phyloP scores from a whole-genome alignment of 164 flowering plant genomes.

The Amborella trichopoda region DNA sequence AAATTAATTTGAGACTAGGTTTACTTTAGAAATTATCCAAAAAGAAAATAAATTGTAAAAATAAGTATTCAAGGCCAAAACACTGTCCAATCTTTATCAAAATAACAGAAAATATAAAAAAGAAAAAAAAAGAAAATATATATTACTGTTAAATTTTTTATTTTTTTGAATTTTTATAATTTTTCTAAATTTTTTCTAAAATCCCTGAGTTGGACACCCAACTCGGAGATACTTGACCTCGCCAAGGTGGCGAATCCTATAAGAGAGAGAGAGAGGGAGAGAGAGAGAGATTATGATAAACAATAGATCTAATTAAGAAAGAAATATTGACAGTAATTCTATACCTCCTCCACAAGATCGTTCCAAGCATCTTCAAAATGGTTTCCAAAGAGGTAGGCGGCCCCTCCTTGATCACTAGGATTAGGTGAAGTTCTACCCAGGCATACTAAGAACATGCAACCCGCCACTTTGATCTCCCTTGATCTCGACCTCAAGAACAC shows the following conservation, averaged over 20 bases:
- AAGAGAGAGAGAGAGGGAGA: not conserved
- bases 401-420: conserved; percentile 90
- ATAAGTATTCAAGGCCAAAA: too few relatives aligned
- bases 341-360: conserved; percentile 57
- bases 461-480: conserved; percentile 48
- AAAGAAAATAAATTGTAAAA: too few relatives aligned
- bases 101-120: too few relatives aligned
- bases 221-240: not conserved
- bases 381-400: conserved; percentile 78
- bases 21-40: too few relatives aligned
- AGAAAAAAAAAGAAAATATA: too few relatives aligned
- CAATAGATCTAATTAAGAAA: not conserved
- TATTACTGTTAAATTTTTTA: too few relatives aligned
- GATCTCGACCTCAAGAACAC: conserved; percentile 45
- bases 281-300: not conserved
- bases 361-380: conserved; percentile 91
- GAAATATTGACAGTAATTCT: conserved; percentile 2
- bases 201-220: too few relatives aligned
- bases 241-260: not conserved
- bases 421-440: conserved; percentile 63
- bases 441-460: conserved; percentile 81
- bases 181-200: too few relatives aligned
- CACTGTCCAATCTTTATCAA: too few relatives aligned
- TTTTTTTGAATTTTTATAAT: too few relatives aligned
- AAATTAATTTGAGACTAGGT: too few relatives aligned